Base-by-base conservation (phyloP, 2,329 filamentous ascomycete genomes). In the Pseudopyricularia javanii region DNA sequence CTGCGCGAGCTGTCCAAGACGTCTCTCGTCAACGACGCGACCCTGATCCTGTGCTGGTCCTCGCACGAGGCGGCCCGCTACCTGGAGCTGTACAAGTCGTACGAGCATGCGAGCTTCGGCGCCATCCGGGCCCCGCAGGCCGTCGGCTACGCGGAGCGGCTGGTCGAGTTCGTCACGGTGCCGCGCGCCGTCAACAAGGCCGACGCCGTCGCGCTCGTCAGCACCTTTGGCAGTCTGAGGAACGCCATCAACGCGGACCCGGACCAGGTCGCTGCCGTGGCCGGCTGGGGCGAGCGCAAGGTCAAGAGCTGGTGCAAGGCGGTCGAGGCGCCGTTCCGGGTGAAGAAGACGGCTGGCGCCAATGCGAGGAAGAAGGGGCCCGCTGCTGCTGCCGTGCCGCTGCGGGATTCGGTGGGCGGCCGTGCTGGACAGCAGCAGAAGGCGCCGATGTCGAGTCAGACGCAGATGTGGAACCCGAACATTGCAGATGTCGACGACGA, bases 231-330 rank as follows among this genome's bases (percentile, higher is more conserved):
- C 24, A 95, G 88, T 59, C 70, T 98, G 54, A 82, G 84, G 59
- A 87, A 86, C 35, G 91, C 91, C 0, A 75, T 97, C 55, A 96
- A 96, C 66, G 91, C 90, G 2, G 79, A 86, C 47, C 81, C 88
- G 0, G 93, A 97, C 64, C 87, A 95, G 66, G 78, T 98, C 34
- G 81, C 83, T 14, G 72, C 88, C 56, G 82, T 98, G n/a, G 79
- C 84, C 30, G 93, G 93, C 1, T 98, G 91, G 91, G 93, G 93
- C 33, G 88, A 94, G 68, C 90, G 88, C 71, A 98, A 98, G 68
- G 89, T 96, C 22, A 85, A 86, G 67, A 80, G 82, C 54, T 97
- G 91, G 91, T 85, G 79, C 59, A 78, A 74, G 54, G 85, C 86
- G 9, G 86, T 96, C 1, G 80, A 88, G 55, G 90, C 95, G 67